Evolutionary conservation across 371 early-diverging fungal genomes (phyloP).

Genomic region (Lichtheimia corymbifera): DNA sequence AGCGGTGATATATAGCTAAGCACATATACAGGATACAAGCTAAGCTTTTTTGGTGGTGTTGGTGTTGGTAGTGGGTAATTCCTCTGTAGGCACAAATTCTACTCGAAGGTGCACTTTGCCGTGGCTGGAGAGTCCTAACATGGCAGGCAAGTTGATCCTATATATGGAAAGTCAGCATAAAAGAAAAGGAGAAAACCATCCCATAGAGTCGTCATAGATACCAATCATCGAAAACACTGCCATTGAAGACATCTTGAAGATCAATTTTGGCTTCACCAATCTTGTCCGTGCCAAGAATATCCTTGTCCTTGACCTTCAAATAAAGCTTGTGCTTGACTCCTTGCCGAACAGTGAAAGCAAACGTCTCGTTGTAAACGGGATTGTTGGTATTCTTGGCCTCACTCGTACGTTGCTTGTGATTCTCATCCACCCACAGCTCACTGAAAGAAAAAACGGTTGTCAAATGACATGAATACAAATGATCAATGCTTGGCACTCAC

Average conservation of each 20-base stretch:
- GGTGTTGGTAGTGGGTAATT: too few relatives aligned
- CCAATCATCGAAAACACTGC: conserved; percentile 31
- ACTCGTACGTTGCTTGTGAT: conserved; percentile 42
- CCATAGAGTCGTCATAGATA: background rate
- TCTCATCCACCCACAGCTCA: conserved; percentile 41
- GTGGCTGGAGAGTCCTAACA: conserved; percentile 35
- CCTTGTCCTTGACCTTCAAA: conserved; percentile 41
- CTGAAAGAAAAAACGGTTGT: background rate
- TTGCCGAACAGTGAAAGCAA: conserved; percentile 35
- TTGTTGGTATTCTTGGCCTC: conserved; percentile 28
- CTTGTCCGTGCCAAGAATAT: conserved; percentile 29
- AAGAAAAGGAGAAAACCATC: background rate
- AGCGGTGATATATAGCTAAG: too few relatives aligned
- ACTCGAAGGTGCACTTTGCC: conserved; percentile 38
- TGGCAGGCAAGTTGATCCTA: conserved; percentile 36
- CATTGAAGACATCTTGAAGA: conserved; percentile 27
- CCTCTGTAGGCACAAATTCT: conserved; percentile 21
- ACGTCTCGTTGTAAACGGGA: conserved; percentile 46
- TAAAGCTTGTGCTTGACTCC: conserved; percentile 36
- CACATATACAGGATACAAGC: too few relatives aligned
- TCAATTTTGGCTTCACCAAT: conserved; percentile 36
- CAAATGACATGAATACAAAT: background rate
- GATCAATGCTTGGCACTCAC: conserved; percentile 7
- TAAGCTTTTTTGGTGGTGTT: too few relatives aligned
- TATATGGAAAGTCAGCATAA: background rate